Evolutionary conservation across 2,329 filamentous ascomycete genomes (phyloP).

Genomic region (Zasmidium citrigriseum): DNA sequence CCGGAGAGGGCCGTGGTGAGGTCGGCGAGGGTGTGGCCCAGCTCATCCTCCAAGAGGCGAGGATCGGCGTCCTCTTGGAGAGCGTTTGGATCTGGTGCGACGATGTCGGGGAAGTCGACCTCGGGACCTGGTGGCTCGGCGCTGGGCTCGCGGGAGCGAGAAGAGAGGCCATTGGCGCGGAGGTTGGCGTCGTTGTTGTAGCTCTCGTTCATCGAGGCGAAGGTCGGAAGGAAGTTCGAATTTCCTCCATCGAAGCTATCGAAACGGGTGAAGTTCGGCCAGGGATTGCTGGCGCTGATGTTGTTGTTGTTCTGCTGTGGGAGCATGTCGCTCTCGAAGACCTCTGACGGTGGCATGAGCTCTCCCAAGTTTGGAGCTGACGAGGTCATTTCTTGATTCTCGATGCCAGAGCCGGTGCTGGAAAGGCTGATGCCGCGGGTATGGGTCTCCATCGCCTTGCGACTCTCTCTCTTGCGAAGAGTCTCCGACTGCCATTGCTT

Average conservation of each 20-base stretch:
- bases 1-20: conserved; percentile 20
- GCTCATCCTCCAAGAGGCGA: conserved; percentile 30
- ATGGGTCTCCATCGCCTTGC: conserved; percentile 34
- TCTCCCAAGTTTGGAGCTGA: neutral
- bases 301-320: conserved; percentile 10
- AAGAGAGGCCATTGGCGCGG: conserved; percentile 18
- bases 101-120: conserved; percentile 31
- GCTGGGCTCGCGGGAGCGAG: conserved; percentile 21
- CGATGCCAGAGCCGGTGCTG: conserved; percentile 33
- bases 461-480: conserved; percentile 26
- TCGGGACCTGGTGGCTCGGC: conserved; percentile 19
- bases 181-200: conserved; percentile 15
- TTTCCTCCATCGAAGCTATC: conserved; percentile 17
- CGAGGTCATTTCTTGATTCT: conserved; percentile 18
- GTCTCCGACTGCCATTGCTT: conserved; percentile 39
- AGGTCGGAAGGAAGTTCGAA: conserved; percentile 11
- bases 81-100: conserved; percentile 32
- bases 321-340: neutral
- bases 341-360: neutral
- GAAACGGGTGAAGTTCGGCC: conserved; percentile 21
- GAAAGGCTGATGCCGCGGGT: conserved; percentile 34
- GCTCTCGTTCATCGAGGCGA: conserved; percentile 14
- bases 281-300: conserved; percentile 15
- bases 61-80: conserved; percentile 34
- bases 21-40: conserved; percentile 32